phyloP scores from a whole-genome alignment of 164 flowering plant species.

The Chloranthus sessilifolius region DNA sequence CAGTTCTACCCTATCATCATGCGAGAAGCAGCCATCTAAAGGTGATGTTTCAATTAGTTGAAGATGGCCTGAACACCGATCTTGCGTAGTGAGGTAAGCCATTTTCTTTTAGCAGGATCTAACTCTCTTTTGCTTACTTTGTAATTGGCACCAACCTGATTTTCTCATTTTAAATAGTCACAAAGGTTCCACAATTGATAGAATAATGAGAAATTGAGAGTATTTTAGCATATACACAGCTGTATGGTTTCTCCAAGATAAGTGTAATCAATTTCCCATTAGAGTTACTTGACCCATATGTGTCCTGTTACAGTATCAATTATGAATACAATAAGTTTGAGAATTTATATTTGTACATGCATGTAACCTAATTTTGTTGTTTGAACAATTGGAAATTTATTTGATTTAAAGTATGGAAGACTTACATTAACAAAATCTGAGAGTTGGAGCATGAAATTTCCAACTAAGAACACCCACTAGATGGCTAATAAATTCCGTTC shows the following conservation, averaged over 20 bases:
- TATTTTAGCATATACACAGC: background rate
- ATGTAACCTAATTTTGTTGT: no score
- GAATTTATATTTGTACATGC: no score
- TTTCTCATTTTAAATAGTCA: background rate
- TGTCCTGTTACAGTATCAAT: no score
- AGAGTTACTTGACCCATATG: no score
- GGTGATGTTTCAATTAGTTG: conserved; percentile 17
- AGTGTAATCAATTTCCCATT: background rate
- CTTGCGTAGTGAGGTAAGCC: conserved; percentile 48
- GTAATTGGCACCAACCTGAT: background rate
- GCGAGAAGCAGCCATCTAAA: conserved; percentile 21
- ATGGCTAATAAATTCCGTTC: no score
- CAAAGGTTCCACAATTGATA: no score
- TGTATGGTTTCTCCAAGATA: background rate
- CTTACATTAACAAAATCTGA: no score
- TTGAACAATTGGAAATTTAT: no score
- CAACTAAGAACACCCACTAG: no score
- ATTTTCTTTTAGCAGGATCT: conserved; percentile 6
- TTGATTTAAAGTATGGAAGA: no score
- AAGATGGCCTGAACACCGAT: conserved; percentile 23
- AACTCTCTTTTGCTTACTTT: background rate
- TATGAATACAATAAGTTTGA: no score
- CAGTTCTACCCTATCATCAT: conserved; percentile 11
- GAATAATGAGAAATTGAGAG: background rate
- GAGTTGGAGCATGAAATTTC: no score